phyloP scores from a whole-genome alignment of 2,329 filamentous ascomycete species.

The Gnomoniopsis smithogilvyi region DNA sequence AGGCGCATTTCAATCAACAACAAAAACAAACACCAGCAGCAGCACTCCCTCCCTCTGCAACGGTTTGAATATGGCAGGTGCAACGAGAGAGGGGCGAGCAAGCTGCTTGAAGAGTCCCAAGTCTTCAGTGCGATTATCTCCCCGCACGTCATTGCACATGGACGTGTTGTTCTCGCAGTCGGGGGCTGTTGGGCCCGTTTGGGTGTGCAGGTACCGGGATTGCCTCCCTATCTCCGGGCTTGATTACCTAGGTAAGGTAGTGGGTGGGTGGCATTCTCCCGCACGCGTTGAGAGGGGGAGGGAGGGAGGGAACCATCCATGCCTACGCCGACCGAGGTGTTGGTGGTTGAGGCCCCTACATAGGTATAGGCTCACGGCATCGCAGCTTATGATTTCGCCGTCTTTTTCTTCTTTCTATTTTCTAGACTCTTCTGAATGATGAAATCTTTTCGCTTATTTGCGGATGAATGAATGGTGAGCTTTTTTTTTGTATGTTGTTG shows the following conservation, averaged over 20 bases:
- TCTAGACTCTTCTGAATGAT: neutral
- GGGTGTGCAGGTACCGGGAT: neutral
- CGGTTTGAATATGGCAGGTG: constrained; percentile 11
- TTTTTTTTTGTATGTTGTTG: neutral
- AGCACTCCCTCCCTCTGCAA: neutral
- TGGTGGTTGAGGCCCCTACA: neutral
- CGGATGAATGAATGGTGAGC: neutral
- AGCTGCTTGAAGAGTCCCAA: constrained; percentile 1
- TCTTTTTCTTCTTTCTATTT: neutral
- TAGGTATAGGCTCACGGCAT: neutral
- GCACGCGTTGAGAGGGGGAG: no score
- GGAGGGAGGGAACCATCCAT: neutral
- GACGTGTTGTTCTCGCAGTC: neutral
- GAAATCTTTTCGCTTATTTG: neutral
- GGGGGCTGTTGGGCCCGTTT: neutral
- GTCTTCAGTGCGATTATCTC: constrained; percentile 4
- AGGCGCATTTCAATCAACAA: no score
- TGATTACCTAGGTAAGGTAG: no score
- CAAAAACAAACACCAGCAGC: neutral
- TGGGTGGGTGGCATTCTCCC: neutral
- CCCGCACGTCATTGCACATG: constrained; percentile 6
- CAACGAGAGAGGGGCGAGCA: neutral
- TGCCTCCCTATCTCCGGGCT: constrained; percentile 11
- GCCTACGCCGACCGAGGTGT: neutral
- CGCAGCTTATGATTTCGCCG: neutral